Base-by-base conservation (phyloP, 1,284 basidiomycete species). In the Ustilago crameri region DNA sequence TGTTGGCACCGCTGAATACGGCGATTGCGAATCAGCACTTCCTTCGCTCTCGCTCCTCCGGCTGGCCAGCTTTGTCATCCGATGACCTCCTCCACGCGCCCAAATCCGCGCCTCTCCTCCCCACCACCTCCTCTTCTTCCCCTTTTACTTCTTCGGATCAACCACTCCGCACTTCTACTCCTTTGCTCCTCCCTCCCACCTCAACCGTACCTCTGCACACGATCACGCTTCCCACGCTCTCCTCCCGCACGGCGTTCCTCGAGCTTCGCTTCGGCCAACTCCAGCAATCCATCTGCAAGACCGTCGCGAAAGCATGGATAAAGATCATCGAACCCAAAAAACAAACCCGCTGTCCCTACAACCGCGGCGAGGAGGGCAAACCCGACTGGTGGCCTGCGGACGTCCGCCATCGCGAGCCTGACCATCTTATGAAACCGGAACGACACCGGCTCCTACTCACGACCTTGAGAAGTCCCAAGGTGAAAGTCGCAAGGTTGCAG, bases 261-360 rank as follows among this genome's bases (percentile, higher is more conserved):
- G 80, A 82, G 27, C 61, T 76, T 72, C 79, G 81, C 51, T 79
- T 81, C 76, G 45, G 79, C 73, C 82, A 84, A 20, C 80, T 87
- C 15, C 86, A 86, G 66, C 86, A 87, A 76, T 83, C 82, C 37
- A 85, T 85, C 9, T 86, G 86, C 81, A 87, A 87, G 72, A 84
- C 85, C 51, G 83, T 88, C 32, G 86, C 86, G 64, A 87, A 87
- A 76, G 85, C 79, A 14, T 82, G 79, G 80, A 80, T 82, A 60
- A 82, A 82, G 52, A 75, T 87, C 48, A 85, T 87, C 66, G 87
- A 88, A 76, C 87, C 87, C 15, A 86, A 86, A 76, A 87, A 87
- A 78, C 86, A 87, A 78, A 85, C 85, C 42, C 85, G 72, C 0
- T 80, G 79, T 70, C 87, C 86, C 3, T 87, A 88, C 82, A 86